Evolutionary conservation across 2,329 filamentous ascomycete species (phyloP), one percentile per base, ranked within the genome.

Genomic region (Alternaria arborescens): DNA sequence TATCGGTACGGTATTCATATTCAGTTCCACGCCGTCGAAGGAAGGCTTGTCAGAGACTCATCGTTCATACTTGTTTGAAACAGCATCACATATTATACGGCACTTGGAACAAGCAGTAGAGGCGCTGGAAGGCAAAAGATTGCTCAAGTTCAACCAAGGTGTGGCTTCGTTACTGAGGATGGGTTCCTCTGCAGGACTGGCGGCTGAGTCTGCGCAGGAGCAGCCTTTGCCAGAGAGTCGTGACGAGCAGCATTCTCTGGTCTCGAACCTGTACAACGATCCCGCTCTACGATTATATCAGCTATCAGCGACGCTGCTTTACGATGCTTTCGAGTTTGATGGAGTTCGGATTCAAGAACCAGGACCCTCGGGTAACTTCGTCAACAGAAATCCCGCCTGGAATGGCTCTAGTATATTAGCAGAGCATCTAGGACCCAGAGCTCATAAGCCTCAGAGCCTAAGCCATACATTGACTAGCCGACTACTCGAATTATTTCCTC

Each of bases 71-170:
- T 32, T 60, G 40, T 60, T 56, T 8, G 57, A 46, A 30, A 51
- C 26, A 44, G 52, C 57, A 11, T 28, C 52, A 8, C 52, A 60
- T 22, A 56, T 60, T 18, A 60, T 43, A n/a, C 55, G 50, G 26
- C 36, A 60, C 50, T 40, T 60, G 36, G 57, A 60, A 44, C 52
- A 56, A 43, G 57, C 57, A 7, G 57, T 60, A 6, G 57, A 60
- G 11, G 57, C 57, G 14, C 24, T 60, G 10, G 57, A 60, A 38
- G 46, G 57, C 11, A 56, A 60, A 30, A 34, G 57, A 22, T 52
- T 46, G 26, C 32, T 60, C 7, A 52, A 20, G 30, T 60, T 60
- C 14, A 60, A 60, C 16, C 54, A 60, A 26, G 30, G 30, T 28
- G 53, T 60, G 36, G 57, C 57, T 18, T 60, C 52, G 4, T 24